Conservation (phyloP, 441 rosid genomes). For the Macaranga tanarius region DNA sequence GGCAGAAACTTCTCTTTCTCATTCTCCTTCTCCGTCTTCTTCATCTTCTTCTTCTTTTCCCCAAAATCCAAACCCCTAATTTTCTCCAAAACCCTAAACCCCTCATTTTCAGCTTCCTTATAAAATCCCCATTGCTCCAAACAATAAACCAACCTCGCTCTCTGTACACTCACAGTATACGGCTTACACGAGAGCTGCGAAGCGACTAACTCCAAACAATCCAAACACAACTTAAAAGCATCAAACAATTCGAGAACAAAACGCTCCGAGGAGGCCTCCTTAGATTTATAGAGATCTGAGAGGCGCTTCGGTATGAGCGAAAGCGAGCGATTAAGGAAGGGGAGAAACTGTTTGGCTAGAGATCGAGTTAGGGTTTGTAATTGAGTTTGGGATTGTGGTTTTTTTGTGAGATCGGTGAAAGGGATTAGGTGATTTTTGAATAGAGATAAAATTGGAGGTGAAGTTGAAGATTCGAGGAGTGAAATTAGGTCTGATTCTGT, state of each 20-base stretch:
- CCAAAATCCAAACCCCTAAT: conserved; percentile 37
- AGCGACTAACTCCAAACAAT: conserved; percentile 59
- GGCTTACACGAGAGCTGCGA: conserved; percentile 74
- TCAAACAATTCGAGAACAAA: conserved; percentile 40
- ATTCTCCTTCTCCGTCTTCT: conserved; percentile 10
- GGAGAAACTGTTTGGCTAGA: conserved; percentile 43
- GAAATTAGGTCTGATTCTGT: conserved; percentile 29
- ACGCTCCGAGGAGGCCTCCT: conserved; percentile 24
- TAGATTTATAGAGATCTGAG: conserved; percentile 24
- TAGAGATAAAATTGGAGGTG: conserved; percentile 26
- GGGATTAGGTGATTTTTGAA: conserved; percentile 35
- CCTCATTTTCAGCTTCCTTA: conserved; percentile 45
- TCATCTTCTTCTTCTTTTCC: conserved; percentile 4
- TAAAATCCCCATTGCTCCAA: conserved; percentile 55
- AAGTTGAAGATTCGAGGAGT: conserved; percentile 33
- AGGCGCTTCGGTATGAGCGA: conserved; percentile 41
- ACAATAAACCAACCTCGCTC: conserved; percentile 50
- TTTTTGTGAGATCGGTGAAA: conserved; percentile 22
- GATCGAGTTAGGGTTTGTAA: conserved; percentile 30
- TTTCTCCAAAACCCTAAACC: conserved; percentile 50
- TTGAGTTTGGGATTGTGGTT: neutral
- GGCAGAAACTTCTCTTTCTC: conserved; percentile 39
- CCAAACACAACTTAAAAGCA: conserved; percentile 56
- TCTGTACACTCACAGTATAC: conserved; percentile 50
- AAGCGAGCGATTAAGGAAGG: conserved; percentile 45